phyloP scores from a whole-genome alignment of 257 asterid genomes.

The Nicotiana tabacum region DNA sequence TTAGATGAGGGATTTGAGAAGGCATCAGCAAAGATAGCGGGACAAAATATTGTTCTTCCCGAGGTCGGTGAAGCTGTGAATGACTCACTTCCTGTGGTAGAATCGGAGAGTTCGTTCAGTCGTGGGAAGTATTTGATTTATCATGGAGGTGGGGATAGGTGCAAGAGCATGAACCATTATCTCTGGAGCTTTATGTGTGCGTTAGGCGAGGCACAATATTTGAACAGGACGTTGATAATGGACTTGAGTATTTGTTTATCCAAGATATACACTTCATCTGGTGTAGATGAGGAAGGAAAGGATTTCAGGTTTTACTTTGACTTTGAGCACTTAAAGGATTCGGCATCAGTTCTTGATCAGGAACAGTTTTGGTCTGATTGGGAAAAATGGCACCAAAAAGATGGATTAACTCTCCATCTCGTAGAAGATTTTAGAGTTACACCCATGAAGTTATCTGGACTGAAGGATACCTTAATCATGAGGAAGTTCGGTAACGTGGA shows the following conservation, averaged over 20 bases:
- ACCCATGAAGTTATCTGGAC: conserved; percentile 53
- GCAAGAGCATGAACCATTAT: conserved; percentile 79
- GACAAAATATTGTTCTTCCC: conserved; percentile 46
- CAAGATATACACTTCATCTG: conserved; percentile 55
- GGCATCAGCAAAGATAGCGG: conserved; percentile 25
- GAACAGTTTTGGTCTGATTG: conserved; percentile 61
- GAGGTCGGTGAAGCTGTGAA: conserved; percentile 52
- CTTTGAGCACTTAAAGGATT: conserved; percentile 70
- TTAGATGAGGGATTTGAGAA: conserved; percentile 59
- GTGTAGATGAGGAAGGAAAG: conserved; percentile 75
- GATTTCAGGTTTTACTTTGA: conserved; percentile 85
- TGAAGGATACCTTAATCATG: conserved; percentile 54
- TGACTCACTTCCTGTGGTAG: conserved; percentile 50
- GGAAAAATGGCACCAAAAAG: conserved; percentile 52
- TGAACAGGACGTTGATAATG: conserved; percentile 86
- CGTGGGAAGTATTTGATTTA: conserved; percentile 64
- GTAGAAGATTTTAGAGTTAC: conserved; percentile 60
- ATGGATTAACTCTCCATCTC: conserved; percentile 52
- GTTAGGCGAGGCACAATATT: conserved; percentile 82
- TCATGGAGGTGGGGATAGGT: conserved; percentile 79
- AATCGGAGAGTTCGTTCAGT: conserved; percentile 53
- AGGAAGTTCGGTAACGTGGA: conserved; percentile 69
- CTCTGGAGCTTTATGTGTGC: conserved; percentile 82
- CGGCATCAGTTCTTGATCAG: conserved; percentile 61
- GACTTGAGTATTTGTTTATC: conserved; percentile 72